Evolutionary conservation across 148 eudicot species (phyloP).

Genomic region (Spergularia marina): DNA sequence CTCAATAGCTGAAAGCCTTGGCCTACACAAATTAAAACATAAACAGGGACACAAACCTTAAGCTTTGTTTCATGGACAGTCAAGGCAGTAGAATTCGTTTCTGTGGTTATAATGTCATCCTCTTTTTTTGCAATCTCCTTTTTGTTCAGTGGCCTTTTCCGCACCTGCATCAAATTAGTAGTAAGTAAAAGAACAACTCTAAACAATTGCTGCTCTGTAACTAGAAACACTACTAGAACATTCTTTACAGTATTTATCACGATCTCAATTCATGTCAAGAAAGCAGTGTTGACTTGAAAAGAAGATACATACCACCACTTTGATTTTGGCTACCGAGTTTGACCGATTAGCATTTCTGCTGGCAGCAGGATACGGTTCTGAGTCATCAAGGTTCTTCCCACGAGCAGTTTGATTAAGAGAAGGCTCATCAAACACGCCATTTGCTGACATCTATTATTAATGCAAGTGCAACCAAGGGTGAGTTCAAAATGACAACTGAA

Average conservation of each 20-base stretch:
- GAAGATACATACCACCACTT: conserved; percentile 68
- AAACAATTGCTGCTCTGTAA: background rate
- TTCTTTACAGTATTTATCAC: background rate
- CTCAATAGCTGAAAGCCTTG: background rate
- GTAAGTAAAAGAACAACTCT: conserved; percentile 9
- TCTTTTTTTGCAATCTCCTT: conserved; percentile 68
- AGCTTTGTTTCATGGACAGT: conserved; percentile 78
- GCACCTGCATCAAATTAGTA: conserved; percentile 47
- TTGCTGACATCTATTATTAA: conserved; percentile 40
- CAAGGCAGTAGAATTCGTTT: conserved; percentile 47
- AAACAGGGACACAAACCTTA: conserved; percentile 41
- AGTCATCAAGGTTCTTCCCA: conserved; percentile 45
- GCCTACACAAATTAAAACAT: background rate
- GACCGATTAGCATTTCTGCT: conserved; percentile 44
- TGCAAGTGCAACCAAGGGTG: background rate
- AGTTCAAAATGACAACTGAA: background rate
- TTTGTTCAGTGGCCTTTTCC: conserved; percentile 81
- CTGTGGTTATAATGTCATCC: conserved; percentile 65
- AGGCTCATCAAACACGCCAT: conserved; percentile 36
- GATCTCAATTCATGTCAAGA: background rate
- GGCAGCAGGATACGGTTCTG: conserved; percentile 33
- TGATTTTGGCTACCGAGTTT: conserved; percentile 69
- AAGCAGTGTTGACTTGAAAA: background rate
- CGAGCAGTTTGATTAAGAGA: conserved; percentile 31
- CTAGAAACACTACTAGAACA: background rate